phyloP scores from a whole-genome alignment of 345 rosid species.

The Anastatica hierochuntica region DNA sequence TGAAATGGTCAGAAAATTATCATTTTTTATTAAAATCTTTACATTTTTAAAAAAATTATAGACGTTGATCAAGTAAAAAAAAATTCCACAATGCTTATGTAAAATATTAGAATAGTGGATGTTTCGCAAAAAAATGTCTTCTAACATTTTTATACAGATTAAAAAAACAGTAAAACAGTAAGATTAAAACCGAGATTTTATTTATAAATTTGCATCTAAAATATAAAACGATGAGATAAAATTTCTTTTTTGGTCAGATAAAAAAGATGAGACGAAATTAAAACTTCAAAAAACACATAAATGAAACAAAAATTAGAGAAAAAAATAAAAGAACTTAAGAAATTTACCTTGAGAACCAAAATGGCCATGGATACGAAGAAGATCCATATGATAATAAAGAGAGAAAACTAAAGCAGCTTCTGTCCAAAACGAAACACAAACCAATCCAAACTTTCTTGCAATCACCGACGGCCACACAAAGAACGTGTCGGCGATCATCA shows the following conservation, averaged over 20 bases:
- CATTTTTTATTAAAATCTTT: not conserved
- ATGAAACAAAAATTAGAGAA: not conserved
- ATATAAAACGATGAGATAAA: not conserved
- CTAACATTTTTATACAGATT: not conserved
- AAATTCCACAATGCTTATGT: too few species aligned
- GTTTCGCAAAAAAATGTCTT: not conserved
- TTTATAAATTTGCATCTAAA: too few species aligned
- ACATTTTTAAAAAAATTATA: not conserved
- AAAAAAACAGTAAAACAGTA: too few species aligned
- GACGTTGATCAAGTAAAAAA: constrained; percentile 12
- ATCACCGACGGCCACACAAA: constrained; percentile 62
- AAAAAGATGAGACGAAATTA: too few species aligned
- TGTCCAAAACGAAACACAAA: constrained; percentile 73
- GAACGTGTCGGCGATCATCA: constrained; percentile 63
- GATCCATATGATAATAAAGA: constrained; percentile 63
- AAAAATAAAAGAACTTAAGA: not conserved
- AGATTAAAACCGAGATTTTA: too few species aligned
- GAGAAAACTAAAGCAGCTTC: constrained; percentile 67
- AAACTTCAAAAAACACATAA: too few species aligned
- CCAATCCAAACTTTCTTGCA: constrained; percentile 48
- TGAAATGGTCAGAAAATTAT: not conserved
- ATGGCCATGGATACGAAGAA: constrained; percentile 56
- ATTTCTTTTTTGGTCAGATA: too few species aligned
- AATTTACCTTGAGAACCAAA: constrained; percentile 44
- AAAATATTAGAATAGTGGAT: not conserved